These are phyloP conservation scores for Ophiosphaerella narmari DNA, from an alignment of 2,329 filamentous ascomycete genomes.

Conservation along the genomic window DNA sequence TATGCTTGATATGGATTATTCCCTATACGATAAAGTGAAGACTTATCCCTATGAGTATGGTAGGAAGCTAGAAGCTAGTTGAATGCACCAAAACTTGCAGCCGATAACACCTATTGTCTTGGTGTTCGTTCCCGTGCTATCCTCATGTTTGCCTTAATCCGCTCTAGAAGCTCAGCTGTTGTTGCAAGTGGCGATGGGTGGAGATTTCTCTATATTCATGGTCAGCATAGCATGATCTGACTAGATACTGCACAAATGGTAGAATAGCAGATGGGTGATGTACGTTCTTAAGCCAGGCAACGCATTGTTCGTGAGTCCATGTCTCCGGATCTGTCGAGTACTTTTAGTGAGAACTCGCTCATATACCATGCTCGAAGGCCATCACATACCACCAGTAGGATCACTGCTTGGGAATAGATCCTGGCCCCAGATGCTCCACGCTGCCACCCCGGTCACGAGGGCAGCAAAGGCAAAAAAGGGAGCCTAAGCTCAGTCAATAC, in stretches of 20 bases:
- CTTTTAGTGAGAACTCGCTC: too few species aligned
- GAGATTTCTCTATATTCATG: slow-evolving; percentile 61
- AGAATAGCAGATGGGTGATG: slow-evolving; percentile 40
- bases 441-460: slow-evolving; percentile 78
- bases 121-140: slow-evolving; percentile 31
- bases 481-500: slow-evolving; percentile 21
- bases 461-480: slow-evolving; percentile 67
- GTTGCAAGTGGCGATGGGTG: slow-evolving; percentile 64
- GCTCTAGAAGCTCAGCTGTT: slow-evolving; percentile 67
- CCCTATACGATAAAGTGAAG: too few species aligned
- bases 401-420: slow-evolving; percentile 83
- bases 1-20: background rate
- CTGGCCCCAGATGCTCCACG: slow-evolving; percentile 82
- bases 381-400: slow-evolving; percentile 71
- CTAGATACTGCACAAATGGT: background rate
- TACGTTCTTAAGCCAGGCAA: slow-evolving; percentile 80
- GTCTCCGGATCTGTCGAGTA: slow-evolving; percentile 59
- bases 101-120: slow-evolving; percentile 2
- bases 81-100: background rate
- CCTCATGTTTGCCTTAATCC: slow-evolving; percentile 71
- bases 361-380: background rate
- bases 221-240: slow-evolving; percentile 3
- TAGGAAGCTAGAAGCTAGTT: too few species aligned
- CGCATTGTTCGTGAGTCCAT: slow-evolving; percentile 82
- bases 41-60: too few species aligned